phyloP scores from a whole-genome alignment of 805 yeast species.

The Teunomyces lycoperdinae region DNA sequence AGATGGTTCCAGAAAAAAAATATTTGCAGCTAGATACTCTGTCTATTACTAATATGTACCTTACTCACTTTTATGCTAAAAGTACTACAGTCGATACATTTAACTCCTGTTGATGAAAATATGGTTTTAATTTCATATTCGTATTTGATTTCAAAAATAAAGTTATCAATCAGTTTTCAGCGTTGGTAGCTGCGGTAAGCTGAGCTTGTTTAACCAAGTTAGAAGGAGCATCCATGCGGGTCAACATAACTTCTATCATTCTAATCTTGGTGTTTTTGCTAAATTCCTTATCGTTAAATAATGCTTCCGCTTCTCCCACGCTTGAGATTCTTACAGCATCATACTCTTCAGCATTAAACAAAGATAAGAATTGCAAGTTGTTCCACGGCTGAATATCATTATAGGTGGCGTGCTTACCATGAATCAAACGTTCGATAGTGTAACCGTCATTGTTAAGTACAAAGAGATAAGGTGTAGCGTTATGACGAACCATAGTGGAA shows the following conservation, averaged over 20 bases:
- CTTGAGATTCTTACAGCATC: slow-evolving; percentile 54
- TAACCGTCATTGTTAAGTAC: slow-evolving; percentile 72
- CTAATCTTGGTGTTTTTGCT: slow-evolving; percentile 57
- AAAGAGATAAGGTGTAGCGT: slow-evolving; percentile 63
- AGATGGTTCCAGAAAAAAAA: slow-evolving; percentile 4
- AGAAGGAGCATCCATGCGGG: slow-evolving; percentile 66
- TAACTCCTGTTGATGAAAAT: too few species aligned
- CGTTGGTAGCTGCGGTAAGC: slow-evolving; percentile 19
- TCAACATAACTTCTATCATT: slow-evolving; percentile 65
- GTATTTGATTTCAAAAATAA: background rate
- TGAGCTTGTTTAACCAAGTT: slow-evolving; percentile 39
- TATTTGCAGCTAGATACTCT: slow-evolving; percentile 4
- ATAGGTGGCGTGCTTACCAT: slow-evolving; percentile 63
- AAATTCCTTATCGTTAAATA: slow-evolving; percentile 48
- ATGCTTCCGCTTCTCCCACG: slow-evolving; percentile 54
- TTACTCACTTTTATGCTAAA: too few species aligned
- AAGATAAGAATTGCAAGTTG: slow-evolving; percentile 53
- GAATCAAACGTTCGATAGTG: slow-evolving; percentile 73
- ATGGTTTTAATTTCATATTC: too few species aligned
- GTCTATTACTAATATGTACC: too few species aligned
- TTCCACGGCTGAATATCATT: slow-evolving; percentile 71
- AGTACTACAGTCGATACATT: too few species aligned
- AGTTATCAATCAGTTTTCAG: background rate
- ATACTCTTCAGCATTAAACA: slow-evolving; percentile 59
- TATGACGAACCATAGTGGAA: slow-evolving; percentile 66